Conservation (phyloP, 2,329 filamentous ascomycete species). For the Penicillium griseofulvum region DNA sequence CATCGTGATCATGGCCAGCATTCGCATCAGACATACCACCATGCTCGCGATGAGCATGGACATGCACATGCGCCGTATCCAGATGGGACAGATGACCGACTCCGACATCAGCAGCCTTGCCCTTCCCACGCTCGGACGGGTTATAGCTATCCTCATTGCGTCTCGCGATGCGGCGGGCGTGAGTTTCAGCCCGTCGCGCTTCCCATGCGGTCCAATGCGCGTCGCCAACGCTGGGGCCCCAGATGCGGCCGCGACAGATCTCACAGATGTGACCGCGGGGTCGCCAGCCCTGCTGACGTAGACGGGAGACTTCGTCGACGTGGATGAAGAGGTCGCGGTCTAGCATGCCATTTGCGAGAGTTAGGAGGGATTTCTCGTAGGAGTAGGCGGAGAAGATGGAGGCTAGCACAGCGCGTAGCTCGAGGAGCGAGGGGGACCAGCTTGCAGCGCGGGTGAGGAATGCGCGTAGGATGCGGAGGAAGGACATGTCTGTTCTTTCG, state of each 20-base stretch:
- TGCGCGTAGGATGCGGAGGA: constrained; percentile 81
- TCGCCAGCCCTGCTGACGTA: constrained; percentile 84
- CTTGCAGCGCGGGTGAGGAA: constrained; percentile 81
- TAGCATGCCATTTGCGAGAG: constrained; percentile 79
- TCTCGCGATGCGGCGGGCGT: constrained; percentile 30
- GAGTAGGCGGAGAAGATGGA: constrained; percentile 95
- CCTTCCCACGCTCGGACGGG: constrained; percentile 37
- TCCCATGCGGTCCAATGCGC: constrained; percentile 83
- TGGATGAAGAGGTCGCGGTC: constrained; percentile 86
- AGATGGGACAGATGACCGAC: constrained; percentile 17
- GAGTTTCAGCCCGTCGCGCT: constrained; percentile 46
- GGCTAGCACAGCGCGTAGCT: constrained; percentile 77
- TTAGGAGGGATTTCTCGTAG: constrained; percentile 87
- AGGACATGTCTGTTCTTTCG: constrained; percentile 63
- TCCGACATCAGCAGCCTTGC: constrained; percentile 36
- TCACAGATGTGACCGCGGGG: constrained; percentile 85
- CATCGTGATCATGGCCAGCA: not conserved
- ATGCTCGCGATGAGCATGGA: not conserved
- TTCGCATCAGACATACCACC: not conserved
- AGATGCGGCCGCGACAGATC: constrained; percentile 74
- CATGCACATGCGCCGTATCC: constrained; percentile 12
- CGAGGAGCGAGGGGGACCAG: constrained; percentile 79
- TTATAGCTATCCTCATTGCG: constrained; percentile 30
- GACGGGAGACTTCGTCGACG: constrained; percentile 69
- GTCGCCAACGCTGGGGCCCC: constrained; percentile 81